Evolutionary conservation across 805 yeast genomes (phyloP).

Genomic region (Phaffomyces antillensis): DNA sequence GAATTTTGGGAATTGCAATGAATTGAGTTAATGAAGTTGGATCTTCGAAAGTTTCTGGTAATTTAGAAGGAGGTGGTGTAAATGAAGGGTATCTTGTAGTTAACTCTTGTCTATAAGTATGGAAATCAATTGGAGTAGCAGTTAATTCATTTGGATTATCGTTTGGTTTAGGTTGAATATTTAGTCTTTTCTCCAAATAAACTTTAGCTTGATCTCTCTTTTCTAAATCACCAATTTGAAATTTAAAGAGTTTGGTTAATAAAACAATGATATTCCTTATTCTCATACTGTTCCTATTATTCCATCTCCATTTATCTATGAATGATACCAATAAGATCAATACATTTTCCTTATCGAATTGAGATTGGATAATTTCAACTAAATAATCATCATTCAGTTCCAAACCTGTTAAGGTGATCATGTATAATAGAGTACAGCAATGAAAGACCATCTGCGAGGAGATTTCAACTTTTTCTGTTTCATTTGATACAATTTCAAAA

Average conservation of each 20-base stretch:
- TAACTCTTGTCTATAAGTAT: slow-evolving; percentile 69
- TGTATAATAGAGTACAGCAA: slow-evolving; percentile 10
- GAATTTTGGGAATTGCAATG: slow-evolving; percentile 51
- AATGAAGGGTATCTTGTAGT: slow-evolving; percentile 69
- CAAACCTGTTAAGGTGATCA: slow-evolving; percentile 6
- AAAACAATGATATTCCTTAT: slow-evolving; percentile 50
- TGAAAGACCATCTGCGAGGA: slow-evolving; percentile 12
- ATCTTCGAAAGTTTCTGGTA: slow-evolving; percentile 41
- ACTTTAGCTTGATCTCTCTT: slow-evolving; percentile 37
- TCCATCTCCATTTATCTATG: slow-evolving; percentile 66
- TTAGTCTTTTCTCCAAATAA: slow-evolving; percentile 37
- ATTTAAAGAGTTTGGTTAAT: slow-evolving; percentile 44
- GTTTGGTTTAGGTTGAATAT: slow-evolving; percentile 16
- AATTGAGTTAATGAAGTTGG: slow-evolving; percentile 52
- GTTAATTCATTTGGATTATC: slow-evolving; percentile 29
- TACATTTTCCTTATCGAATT: slow-evolving; percentile 30
- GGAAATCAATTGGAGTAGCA: slow-evolving; percentile 82
- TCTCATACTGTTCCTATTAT: slow-evolving; percentile 34
- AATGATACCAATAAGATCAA: slow-evolving; percentile 38
- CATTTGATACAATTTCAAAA: slow-evolving; percentile 6
- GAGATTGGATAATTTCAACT: slow-evolving; percentile 1
- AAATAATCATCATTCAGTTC: slow-evolving; percentile 3
- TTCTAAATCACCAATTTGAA: slow-evolving; percentile 55
- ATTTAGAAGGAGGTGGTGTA: slow-evolving; percentile 40
- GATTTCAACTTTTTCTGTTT: slow-evolving; percentile 2